These are phyloP conservation scores for Fistulina hepatica DNA, from an alignment of 1,284 basidiomycete species.

Conservation along the genomic window DNA sequence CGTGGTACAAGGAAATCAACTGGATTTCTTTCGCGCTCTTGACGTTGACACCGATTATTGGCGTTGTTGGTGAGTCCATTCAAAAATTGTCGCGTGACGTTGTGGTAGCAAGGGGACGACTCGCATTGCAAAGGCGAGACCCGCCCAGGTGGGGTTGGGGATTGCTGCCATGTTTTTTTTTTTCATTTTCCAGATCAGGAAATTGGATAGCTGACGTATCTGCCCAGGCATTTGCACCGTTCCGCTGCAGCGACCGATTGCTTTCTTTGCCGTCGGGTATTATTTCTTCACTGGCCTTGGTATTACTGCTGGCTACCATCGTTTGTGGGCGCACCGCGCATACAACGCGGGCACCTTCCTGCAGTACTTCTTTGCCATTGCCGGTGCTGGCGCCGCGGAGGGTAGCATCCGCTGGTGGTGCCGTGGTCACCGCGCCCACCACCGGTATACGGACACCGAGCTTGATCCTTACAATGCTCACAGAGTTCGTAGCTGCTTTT, in stretches of 20 bases:
- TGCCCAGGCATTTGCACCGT: not conserved
- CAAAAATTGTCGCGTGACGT: no score
- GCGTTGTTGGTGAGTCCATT: no score
- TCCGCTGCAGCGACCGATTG: not conserved
- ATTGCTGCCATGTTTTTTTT: slow-evolving; percentile 19
- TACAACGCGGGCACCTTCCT: slow-evolving; percentile 82
- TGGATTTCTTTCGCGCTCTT: slow-evolving; percentile 56
- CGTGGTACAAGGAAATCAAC: slow-evolving; percentile 63
- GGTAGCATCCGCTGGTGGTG: slow-evolving; percentile 94
- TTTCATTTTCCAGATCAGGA: no score
- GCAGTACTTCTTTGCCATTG: slow-evolving; percentile 67
- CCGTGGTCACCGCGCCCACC: slow-evolving; percentile 88
- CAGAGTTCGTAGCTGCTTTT: slow-evolving; percentile 19
- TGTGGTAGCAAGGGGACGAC: no score
- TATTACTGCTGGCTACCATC: slow-evolving; percentile 79
- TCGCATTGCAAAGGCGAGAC: no score
- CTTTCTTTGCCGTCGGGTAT: not conserved
- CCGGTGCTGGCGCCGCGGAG: slow-evolving; percentile 80
- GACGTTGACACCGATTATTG: slow-evolving; percentile 59
- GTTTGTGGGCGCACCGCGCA: slow-evolving; percentile 85
- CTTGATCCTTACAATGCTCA: slow-evolving; percentile 92
- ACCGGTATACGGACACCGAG: slow-evolving; percentile 91
- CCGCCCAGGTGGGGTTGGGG: no score
- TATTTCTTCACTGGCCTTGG: slow-evolving; percentile 2
- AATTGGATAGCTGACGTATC: no score